Conservation (phyloP, 345 rosid species). For the Moringa oleifera region DNA sequence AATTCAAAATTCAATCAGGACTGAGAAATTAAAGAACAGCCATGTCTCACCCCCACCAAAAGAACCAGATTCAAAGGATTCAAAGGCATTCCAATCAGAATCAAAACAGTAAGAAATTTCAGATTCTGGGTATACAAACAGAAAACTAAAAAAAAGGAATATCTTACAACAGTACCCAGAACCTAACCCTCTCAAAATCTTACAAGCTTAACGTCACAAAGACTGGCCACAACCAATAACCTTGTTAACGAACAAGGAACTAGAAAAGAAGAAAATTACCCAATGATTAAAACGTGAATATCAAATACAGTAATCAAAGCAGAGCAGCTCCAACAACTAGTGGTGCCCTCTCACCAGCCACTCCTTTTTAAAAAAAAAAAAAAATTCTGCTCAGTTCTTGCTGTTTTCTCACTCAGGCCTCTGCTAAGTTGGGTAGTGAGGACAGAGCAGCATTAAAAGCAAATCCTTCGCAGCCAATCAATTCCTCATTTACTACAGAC, state of each 20-base stretch:
- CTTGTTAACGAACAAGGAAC: too few species aligned
- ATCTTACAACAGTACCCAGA: too few species aligned
- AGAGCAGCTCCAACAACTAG: conserved; percentile 13
- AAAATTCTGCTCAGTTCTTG: background rate
- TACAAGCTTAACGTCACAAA: too few species aligned
- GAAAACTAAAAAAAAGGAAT: background rate
- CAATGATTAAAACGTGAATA: too few species aligned
- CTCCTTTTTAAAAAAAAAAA: too few species aligned
- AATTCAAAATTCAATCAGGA: conserved; percentile 20
- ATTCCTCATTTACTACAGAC: conserved; percentile 24
- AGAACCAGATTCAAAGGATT: conserved; percentile 27
- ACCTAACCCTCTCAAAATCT: too few species aligned
- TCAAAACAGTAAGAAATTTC: background rate
- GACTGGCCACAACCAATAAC: too few species aligned
- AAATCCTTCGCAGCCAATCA: conserved; percentile 11
- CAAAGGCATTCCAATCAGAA: conserved; percentile 19
- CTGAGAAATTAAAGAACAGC: background rate
- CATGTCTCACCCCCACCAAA: conserved; percentile 21
- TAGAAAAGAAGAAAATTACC: too few species aligned
- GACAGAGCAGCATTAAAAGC: background rate
- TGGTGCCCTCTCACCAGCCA: conserved; percentile 18
- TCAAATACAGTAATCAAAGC: background rate
- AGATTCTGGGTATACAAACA: background rate
- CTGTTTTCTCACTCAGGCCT: background rate
- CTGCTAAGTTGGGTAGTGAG: background rate